Base-by-base conservation (phyloP, 192 early-diverging fungal genomes). In the Dissophora ornata region DNA sequence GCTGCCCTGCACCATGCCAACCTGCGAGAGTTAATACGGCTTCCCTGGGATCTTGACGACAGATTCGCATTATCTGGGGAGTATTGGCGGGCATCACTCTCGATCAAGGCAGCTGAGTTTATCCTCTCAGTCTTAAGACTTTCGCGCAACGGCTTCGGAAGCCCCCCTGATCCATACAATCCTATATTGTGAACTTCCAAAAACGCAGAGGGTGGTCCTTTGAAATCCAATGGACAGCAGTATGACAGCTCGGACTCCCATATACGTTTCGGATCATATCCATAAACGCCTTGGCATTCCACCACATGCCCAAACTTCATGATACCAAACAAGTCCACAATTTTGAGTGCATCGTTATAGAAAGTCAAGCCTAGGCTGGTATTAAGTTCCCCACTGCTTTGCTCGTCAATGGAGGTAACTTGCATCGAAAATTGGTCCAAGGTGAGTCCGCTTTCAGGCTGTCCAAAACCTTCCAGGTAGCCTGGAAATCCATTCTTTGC, bases 191-290 rank as follows among this genome's bases (percentile, higher is more conserved):
- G 49, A 51, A 15, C 49, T 51, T 28, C 15, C 2, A 51, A 28
- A 51, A 51, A 15, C 49, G 2, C 49, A 25, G 49, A 51, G 15
- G 24, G 49, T 51, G 49, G 24, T 24, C 49, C 25, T 15, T 51
- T 28, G 26, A 51, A 51, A 51, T 51, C 49, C 15, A 51, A 51
- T 8, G 49, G 49, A 51, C 15, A 26, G 24, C 49, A 51, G 49
- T 26, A 51, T 51, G 49, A 51, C 49, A 28, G 19, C 49, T 22
- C 49, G 15, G 19, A 51, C 15, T 51, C 9, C 4, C 49, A 28
- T 26, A 51, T 51, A 51, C 49, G 49, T 51, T 51, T 13, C 6
- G 49, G 49, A 15, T 51, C 49, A 51, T 51, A 51, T 51, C 49
- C 49, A 26, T 10, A 28, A 51, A 51, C 15, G 19, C 49, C 49